A percentile compares a stretch with the other conserved stretches of the same genome.
These are phyloP conservation scores for Fusarium ramigenum DNA, from an alignment of 2,329 filamentous ascomycete genomes.

Conservation along the genomic window DNA sequence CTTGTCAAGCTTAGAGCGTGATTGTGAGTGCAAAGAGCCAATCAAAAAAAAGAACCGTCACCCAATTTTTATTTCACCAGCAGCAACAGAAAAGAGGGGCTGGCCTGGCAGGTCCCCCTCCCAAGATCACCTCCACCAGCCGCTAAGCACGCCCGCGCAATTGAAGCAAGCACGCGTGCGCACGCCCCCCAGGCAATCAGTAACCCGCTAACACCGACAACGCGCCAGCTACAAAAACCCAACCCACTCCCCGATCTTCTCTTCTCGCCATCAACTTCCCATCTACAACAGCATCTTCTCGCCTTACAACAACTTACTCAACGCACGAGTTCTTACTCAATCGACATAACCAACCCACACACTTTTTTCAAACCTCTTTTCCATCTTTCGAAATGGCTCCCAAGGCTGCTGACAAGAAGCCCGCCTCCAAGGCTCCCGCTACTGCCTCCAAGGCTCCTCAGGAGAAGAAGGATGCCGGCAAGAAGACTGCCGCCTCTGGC, in stretches of 20 bases:
- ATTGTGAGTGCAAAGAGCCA: slow-evolving; percentile 10
- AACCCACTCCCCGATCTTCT: slow-evolving; percentile 61
- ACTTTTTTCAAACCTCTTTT: slow-evolving; percentile 9
- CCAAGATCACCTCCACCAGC: slow-evolving; percentile 35
- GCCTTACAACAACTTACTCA: slow-evolving; percentile 37
- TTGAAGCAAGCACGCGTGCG: slow-evolving; percentile 34
- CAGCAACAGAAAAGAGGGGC: slow-evolving; percentile 31
- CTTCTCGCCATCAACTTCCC: slow-evolving; percentile 57
- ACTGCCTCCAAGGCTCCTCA: slow-evolving; percentile 70
- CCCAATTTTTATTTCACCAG: slow-evolving; percentile 32
- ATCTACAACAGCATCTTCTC: slow-evolving; percentile 49
- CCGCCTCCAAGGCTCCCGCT: slow-evolving; percentile 93
- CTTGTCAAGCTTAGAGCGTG: slow-evolving; percentile 12
- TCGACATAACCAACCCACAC: slow-evolving; percentile 5
- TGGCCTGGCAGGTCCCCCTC: slow-evolving; percentile 21
- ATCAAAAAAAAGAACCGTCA: slow-evolving; percentile 36
- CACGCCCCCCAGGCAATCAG: slow-evolving; percentile 60
- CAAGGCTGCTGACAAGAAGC: slow-evolving; percentile 99
- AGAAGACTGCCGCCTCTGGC: slow-evolving; percentile 96
- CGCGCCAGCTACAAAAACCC: slow-evolving; percentile 71
- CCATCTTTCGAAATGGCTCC: slow-evolving; percentile 77
- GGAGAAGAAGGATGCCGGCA: slow-evolving; percentile 99
- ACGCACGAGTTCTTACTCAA: slow-evolving; percentile 29
- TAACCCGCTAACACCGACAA: slow-evolving; percentile 60
- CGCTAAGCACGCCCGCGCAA: slow-evolving; percentile 3